Percentiles rank a stretch among this genome's conserved stretches.
These are phyloP conservation scores for Decorospora gaudefroyi DNA, from an alignment of 2,329 filamentous ascomycete genomes.

Conservation along the genomic window DNA sequence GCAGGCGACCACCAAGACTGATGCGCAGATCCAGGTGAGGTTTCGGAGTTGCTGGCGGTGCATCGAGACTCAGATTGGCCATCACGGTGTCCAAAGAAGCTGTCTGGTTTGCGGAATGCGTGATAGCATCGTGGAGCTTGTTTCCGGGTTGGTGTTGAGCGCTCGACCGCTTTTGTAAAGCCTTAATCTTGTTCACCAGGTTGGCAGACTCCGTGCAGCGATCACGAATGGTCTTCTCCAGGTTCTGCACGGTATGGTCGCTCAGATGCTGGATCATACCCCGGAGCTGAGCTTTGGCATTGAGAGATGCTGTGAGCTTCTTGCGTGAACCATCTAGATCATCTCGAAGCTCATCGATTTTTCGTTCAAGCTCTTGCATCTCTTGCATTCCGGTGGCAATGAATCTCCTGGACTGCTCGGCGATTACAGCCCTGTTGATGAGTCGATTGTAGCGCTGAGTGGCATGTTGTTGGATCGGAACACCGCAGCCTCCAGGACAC, in stretches of 20 bases:
- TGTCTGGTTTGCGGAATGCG: constrained; percentile 22
- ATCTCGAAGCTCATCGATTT: constrained; percentile 21
- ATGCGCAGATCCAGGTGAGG: constrained; percentile 40
- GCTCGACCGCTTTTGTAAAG: constrained; percentile 25
- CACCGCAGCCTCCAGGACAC: constrained; percentile 42
- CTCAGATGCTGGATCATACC: constrained; percentile 4
- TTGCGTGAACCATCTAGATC: constrained; percentile 22
- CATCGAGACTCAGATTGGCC: constrained; percentile 22
- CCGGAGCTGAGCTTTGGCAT: not conserved
- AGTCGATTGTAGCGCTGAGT: constrained; percentile 47
- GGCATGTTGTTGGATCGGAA: constrained; percentile 39
- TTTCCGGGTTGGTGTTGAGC: constrained; percentile 46
- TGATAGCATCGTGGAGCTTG: constrained; percentile 48
- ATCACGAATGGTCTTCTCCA: constrained; percentile 8
- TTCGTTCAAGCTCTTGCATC: constrained; percentile 29
- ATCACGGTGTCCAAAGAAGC: constrained; percentile 24
- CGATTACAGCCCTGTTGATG: constrained; percentile 47
- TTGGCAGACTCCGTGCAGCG: constrained; percentile 1
- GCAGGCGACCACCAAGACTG: constrained; percentile 30
- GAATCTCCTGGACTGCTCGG: constrained; percentile 47
- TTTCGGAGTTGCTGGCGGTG: constrained; percentile 15
- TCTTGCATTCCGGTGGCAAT: constrained; percentile 37
- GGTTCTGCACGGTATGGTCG: constrained; percentile 17
- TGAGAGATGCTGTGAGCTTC: not conserved
- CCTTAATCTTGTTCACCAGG: constrained; percentile 24